Conservation (phyloP, 257 asterid genomes). For the Gynochthodes officinalis region DNA sequence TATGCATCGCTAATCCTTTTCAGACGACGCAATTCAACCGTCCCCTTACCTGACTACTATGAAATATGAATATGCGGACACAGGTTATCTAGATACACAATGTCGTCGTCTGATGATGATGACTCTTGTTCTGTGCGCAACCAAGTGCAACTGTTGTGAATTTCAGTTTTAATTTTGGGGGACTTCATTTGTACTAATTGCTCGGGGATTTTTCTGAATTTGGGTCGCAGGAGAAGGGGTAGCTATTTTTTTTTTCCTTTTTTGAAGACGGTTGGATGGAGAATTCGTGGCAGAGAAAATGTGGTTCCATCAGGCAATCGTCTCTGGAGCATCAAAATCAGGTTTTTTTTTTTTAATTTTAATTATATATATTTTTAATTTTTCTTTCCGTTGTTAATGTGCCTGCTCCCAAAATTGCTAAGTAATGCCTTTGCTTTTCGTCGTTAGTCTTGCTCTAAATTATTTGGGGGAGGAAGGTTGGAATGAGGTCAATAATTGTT, state of each 20-base stretch:
- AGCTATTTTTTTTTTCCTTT: conserved; percentile 16
- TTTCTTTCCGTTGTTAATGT: background rate
- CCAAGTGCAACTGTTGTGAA: background rate
- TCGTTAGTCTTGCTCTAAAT: no score
- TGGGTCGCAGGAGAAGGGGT: conserved; percentile 23
- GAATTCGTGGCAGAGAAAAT: conserved; percentile 35
- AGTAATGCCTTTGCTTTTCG: no score
- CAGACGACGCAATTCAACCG: no score
- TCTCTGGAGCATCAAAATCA: conserved; percentile 27
- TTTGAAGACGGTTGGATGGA: conserved; percentile 33
- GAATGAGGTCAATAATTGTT: no score
- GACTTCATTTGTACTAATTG: no score
- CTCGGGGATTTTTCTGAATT: background rate
- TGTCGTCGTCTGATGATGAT: background rate
- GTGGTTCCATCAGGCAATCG: conserved; percentile 31
- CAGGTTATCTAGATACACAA: no score
- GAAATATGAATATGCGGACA: no score
- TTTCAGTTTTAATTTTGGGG: background rate
- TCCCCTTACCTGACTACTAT: no score
- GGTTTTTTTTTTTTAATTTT: conserved; percentile 11
- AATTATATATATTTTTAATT: background rate
- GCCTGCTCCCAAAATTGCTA: no score
- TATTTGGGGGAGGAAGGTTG: no score
- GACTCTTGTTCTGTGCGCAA: background rate
- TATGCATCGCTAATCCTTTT: no score